A percentile compares a stretch with the other conserved stretches of the same genome.
phyloP scores from a whole-genome alignment of 1,284 basidiomycete genomes.

The Sparassis latifolia region DNA sequence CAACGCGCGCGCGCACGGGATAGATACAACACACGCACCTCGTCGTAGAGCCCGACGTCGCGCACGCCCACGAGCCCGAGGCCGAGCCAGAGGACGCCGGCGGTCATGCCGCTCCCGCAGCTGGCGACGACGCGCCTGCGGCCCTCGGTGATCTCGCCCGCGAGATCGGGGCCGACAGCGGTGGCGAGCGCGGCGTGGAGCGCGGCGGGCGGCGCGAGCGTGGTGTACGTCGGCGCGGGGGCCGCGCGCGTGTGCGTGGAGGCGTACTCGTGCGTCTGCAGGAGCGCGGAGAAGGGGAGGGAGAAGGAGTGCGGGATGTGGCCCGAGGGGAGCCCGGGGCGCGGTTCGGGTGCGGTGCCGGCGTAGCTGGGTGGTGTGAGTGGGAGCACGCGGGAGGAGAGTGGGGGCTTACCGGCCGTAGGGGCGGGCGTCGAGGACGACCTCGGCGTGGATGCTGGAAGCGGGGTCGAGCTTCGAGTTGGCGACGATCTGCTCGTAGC shows the following conservation, averaged over 20 bases:
- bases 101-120: slow-evolving; percentile 97
- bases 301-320: slow-evolving; percentile 89
- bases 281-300: slow-evolving; percentile 78
- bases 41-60: slow-evolving; percentile 73
- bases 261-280: slow-evolving; percentile 40
- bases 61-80: slow-evolving; percentile 60
- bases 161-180: slow-evolving; percentile 51
- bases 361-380: slow-evolving; percentile 45
- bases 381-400: not conserved
- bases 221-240: slow-evolving; percentile 47
- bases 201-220: slow-evolving; percentile 49
- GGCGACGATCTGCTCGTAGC: slow-evolving; percentile 76
- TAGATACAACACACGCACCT: slow-evolving; percentile 44
- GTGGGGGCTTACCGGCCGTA: slow-evolving; percentile 52
- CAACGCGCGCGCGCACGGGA: slow-evolving; percentile 2
- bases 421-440: slow-evolving; percentile 87
- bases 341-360: slow-evolving; percentile 85
- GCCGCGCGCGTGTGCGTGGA: not conserved
- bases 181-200: slow-evolving; percentile 56
- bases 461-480: slow-evolving; percentile 55
- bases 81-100: slow-evolving; percentile 87
- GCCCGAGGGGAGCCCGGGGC: slow-evolving; percentile 82
- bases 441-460: slow-evolving; percentile 42
- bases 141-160: slow-evolving; percentile 51
- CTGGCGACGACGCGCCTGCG: slow-evolving; percentile 58